Percentiles rank a stretch among this genome's conserved stretches.
Evolutionary conservation across 2,329 filamentous ascomycete species (phyloP).

Genomic region (Colletotrichum sansevieriae): DNA sequence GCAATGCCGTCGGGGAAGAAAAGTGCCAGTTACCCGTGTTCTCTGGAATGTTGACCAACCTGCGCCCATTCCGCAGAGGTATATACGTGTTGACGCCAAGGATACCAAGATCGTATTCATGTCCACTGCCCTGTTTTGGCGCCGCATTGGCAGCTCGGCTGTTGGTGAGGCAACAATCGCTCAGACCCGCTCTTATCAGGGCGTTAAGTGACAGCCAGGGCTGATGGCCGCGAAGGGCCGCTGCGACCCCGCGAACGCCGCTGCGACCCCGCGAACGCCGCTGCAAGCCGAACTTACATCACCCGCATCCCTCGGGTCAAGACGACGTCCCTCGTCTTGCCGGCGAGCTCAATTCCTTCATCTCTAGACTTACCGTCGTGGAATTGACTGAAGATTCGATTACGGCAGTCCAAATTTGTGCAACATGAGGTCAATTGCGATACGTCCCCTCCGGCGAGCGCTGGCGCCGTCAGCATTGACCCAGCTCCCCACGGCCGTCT

Average conservation of each 20-base stretch:
- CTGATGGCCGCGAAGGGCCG: conserved; percentile 23
- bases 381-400: conserved; percentile 25
- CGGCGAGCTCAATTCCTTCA: conserved; percentile 22
- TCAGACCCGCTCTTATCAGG: conserved; percentile 44
- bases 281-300: conserved; percentile 44
- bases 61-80: conserved; percentile 24
- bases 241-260: conserved; percentile 43
- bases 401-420: conserved; percentile 7
- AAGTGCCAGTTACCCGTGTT: conserved; percentile 18
- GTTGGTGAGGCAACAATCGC: conserved; percentile 59
- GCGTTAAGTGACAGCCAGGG: conserved; percentile 35
- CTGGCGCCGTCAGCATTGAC: conserved; percentile 33
- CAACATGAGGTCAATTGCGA: conserved; percentile 37
- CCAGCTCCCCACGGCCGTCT: conserved; percentile 32
- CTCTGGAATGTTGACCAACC: conserved; percentile 27
- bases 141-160: conserved; percentile 43
- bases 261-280: conserved; percentile 44
- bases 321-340: conserved; percentile 33
- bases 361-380: conserved; percentile 6
- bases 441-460: conserved; percentile 37
- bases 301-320: conserved; percentile 36
- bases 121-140: conserved; percentile 42
- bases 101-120: conserved; percentile 35
- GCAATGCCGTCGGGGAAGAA: conserved; percentile 43
- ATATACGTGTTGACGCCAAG: conserved; percentile 32